These are phyloP conservation scores for Prunus salicina DNA, from an alignment of 306 rosid species.

Conservation along the genomic window DNA sequence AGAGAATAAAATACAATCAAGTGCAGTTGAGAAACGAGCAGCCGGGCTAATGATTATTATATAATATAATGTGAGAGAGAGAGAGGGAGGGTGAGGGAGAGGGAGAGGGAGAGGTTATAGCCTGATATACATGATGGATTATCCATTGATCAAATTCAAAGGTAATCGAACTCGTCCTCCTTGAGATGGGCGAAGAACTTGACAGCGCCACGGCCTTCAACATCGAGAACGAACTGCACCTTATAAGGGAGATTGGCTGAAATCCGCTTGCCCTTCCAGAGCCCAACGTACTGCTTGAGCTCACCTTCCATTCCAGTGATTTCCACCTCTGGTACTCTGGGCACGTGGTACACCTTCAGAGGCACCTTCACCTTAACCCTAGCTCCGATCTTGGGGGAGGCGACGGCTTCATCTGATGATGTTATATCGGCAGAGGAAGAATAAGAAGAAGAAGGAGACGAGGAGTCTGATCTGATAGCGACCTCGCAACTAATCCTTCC, in stretches of 20 bases:
- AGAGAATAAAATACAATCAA: neutral
- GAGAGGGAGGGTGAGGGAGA: neutral
- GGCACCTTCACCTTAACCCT: conserved; percentile 77
- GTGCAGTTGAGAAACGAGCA: conserved; percentile 1
- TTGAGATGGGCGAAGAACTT: conserved; percentile 89
- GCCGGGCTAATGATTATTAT: neutral
- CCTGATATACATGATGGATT: neutral
- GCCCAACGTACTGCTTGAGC: conserved; percentile 72
- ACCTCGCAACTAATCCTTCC: conserved; percentile 44
- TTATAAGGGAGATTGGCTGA: conserved; percentile 88
- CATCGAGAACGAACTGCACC: conserved; percentile 61
- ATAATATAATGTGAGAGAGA: neutral
- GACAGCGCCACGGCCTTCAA: conserved; percentile 71
- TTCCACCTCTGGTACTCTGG: conserved; percentile 66
- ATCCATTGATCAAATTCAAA: conserved; percentile 20
- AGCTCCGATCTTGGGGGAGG: conserved; percentile 53
- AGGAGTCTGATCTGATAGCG: conserved; percentile 36
- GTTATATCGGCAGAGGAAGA: conserved; percentile 25
- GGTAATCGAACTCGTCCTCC: conserved; percentile 82
- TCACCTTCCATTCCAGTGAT: conserved; percentile 72
- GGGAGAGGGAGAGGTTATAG: neutral
- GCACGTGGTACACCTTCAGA: conserved; percentile 81
- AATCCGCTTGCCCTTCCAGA: conserved; percentile 86
- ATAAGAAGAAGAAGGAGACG: conserved; percentile 21
- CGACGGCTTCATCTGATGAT: conserved; percentile 26